Base-by-base conservation (phyloP, 208 protist species). In the Naegleria lovaniensis region DNA sequence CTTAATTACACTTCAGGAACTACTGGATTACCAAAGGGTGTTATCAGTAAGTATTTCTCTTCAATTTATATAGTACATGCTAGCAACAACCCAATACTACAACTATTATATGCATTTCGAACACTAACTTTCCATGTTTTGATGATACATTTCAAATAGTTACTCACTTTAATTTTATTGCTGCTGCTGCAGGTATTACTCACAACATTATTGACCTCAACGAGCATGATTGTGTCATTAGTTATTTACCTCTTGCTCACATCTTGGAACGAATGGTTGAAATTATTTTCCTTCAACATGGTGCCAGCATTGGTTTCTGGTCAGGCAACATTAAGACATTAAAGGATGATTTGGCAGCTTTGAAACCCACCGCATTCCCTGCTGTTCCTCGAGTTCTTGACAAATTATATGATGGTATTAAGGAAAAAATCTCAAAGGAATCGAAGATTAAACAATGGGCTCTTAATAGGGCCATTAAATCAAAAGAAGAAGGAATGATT, bases 1-100 rank as follows among this genome's bases (percentile, higher is more conserved):
- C 51, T 90, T 19, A 83, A n/a, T 55, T 91, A 91, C 39, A 92
- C 90, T 11, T 75, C 52, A n/a, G 90, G 90, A 48, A 92, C 90
- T 5, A 92, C 90, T 40, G 88, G 90, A 19, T 29, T 38, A 0
- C 48, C 48, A 90, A 90, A 79, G 22, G 85, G 84, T 88, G 55
- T 67, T 67, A 29, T 67, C 2, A 67, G 43, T 75, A 75, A 75
- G 58, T 75, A 75, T 75, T 75, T 75, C 25, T 16, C 25, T n/a
- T 48, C 43, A 48, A 48, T n/a, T n/a, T n/a, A n/a, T n/a, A n/a
- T n/a, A n/a, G n/a, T n/a, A n/a, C n/a, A n/a, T n/a, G n/a, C n/a
- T n/a, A n/a, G n/a, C n/a, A n/a, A n/a, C n/a, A n/a, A n/a, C n/a
- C n/a, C n/a, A n/a, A n/a, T n/a, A n/a, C n/a, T n/a, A n/a, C n/a